Evolutionary conservation across 371 early-diverging fungal genomes (phyloP), one percentile per base, ranked within the genome.

Genomic region (Fennellomyces sp.): DNA sequence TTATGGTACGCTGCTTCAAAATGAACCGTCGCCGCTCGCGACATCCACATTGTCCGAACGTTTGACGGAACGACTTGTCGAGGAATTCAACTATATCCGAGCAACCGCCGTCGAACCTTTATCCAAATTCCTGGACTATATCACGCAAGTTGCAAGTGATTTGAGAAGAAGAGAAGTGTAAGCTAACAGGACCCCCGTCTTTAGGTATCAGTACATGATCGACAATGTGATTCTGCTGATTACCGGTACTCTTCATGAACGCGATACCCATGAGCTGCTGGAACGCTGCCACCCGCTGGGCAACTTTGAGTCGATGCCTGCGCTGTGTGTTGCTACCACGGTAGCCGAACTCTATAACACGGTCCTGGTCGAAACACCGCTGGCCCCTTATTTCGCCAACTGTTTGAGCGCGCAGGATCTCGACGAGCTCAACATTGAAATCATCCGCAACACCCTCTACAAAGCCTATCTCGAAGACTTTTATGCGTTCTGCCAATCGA

Each of bases 381-480:
- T 97, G 29, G 99, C 98, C 3, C 95, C 96, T 45, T 99, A 99
- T 73, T 99, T 99, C 75, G 89, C 91, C 64, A 93, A 97, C 70
- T 98, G 97, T 65, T 79, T 97, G 27, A 93, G 94, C 23, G 97
- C 98, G 23, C 92, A 95, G 62, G 99, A 99, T 75, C 80, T 99
- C 60, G 96, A 99, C 73, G 98, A 98, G 75, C 84, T 97, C 75
- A 97, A 99, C 75, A 97, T 98, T 79, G 98, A 99, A 72, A 97
- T 99, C 58, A 99, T 99, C 66, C 88, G 99, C 64, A 98, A 97
- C 82, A 96, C 97, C 3, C 85, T 99, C 36, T 96, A 97, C 85
- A 97, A 97, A 76, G 96, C 97, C 7, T 99, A 98, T 64, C 73
- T 99, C 56, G 98, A 98, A 81, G 99, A 99, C 76, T 99, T 97